phyloP scores from a whole-genome alignment of 2,329 filamentous ascomycete genomes.

The Claviceps spartinae region DNA sequence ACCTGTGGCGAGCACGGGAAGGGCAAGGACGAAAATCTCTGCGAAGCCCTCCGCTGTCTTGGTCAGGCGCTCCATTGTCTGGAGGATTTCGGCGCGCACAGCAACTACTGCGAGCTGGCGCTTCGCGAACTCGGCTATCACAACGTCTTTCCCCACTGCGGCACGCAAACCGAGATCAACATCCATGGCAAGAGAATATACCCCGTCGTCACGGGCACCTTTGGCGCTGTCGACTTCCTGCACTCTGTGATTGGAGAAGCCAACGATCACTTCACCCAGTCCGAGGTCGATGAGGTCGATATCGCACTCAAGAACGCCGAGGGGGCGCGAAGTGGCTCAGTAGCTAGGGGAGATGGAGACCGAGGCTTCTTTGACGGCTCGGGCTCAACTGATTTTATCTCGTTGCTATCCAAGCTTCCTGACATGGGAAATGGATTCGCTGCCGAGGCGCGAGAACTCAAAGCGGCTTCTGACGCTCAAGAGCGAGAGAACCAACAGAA shows the following conservation, averaged over 20 bases:
- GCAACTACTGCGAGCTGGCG: slow-evolving; percentile 70
- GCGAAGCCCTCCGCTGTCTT: slow-evolving; percentile 62
- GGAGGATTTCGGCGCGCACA: slow-evolving; percentile 70
- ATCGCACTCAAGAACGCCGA: slow-evolving; percentile 58
- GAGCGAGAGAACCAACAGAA: slow-evolving; percentile 45
- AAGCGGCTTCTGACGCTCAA: slow-evolving; percentile 47
- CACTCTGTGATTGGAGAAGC: slow-evolving; percentile 68
- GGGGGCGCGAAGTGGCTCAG: slow-evolving; percentile 26
- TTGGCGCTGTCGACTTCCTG: slow-evolving; percentile 73
- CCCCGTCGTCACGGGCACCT: slow-evolving; percentile 59
- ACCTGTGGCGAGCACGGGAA: slow-evolving; percentile 45
- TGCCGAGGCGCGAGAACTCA: slow-evolving; percentile 49
- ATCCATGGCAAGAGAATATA: slow-evolving; percentile 51
- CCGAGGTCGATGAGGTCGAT: slow-evolving; percentile 71
- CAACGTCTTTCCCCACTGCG: slow-evolving; percentile 68
- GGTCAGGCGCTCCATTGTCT: slow-evolving; percentile 66
- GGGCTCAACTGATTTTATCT: slow-evolving; percentile 47
- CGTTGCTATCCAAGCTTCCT: slow-evolving; percentile 63
- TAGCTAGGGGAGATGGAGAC: slow-evolving; percentile 19
- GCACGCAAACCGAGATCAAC: slow-evolving; percentile 50
- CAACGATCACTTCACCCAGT: slow-evolving; percentile 73
- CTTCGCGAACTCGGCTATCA: slow-evolving; percentile 67
- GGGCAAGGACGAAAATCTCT: slow-evolving; percentile 65
- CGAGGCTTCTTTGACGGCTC: slow-evolving; percentile 30
- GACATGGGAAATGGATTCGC: slow-evolving; percentile 53